Evolutionary conservation across 2,329 filamentous ascomycete genomes (phyloP).

Genomic region (Trichoderma koningiopsis): DNA sequence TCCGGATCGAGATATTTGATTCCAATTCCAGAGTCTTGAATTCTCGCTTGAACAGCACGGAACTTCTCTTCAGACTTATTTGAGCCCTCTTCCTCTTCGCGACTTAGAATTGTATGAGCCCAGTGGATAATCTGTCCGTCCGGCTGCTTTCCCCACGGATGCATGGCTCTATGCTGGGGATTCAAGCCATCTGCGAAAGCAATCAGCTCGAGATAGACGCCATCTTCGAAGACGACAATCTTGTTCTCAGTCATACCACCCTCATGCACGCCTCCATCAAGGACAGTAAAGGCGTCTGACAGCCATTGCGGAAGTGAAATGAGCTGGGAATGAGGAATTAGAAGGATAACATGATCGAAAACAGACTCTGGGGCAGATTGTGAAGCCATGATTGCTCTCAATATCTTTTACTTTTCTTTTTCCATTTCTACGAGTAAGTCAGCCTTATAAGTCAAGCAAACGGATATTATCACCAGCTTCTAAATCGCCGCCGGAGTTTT

Average conservation of each 20-base stretch:
- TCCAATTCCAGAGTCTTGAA: not conserved
- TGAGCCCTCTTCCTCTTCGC: not conserved
- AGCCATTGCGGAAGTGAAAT: not conserved
- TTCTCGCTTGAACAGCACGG: not conserved
- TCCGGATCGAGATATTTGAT: conserved; percentile 1
- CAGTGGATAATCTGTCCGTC: conserved; percentile 17
- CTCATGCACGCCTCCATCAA: conserved; percentile 16
- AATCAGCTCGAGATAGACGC: not conserved
- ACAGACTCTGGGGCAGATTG: not conserved
- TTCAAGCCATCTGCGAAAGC: not conserved
- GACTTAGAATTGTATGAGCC: conserved; percentile 4
- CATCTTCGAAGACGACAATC: not conserved
- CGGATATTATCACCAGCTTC: conserved; percentile 3
- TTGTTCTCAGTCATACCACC: conserved; percentile 16
- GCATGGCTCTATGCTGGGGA: not conserved
- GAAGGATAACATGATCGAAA: conserved; percentile 15
- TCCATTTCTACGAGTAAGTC: not conserved
- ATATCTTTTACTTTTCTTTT: not conserved
- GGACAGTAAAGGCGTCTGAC: conserved; percentile 4
- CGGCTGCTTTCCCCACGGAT: not conserved
- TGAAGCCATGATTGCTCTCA: not conserved
- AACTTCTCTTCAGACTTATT: not conserved
- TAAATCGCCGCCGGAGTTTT: conserved; percentile 5
- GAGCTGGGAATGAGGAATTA: conserved; percentile 1
- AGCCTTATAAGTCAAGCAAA: conserved; percentile 1